phyloP scores from a whole-genome alignment of 1,284 basidiomycete species.

The Neonothopanus nambi region DNA sequence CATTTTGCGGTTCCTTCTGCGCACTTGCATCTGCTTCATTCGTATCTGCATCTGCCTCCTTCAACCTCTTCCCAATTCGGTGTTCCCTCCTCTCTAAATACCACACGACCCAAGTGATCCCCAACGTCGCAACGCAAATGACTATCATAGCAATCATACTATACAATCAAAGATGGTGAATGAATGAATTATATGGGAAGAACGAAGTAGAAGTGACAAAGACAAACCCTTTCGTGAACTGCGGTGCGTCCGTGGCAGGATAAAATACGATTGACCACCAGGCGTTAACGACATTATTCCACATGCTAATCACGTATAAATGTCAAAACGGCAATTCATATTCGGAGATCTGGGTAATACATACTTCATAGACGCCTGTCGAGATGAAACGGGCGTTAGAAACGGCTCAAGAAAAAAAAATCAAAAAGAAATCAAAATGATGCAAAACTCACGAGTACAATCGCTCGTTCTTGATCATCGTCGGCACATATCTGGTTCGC shows the following conservation, averaged over 20 bases:
- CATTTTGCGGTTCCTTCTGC: neutral
- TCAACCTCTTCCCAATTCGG: neutral
- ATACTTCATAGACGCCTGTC: slow-evolving; percentile 9
- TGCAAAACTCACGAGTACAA: slow-evolving; percentile 52
- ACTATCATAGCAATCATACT: slow-evolving; percentile 66
- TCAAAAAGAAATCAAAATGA: neutral
- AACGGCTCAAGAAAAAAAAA: too few relatives aligned
- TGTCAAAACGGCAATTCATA: neutral
- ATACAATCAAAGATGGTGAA: neutral
- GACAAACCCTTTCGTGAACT: slow-evolving; percentile 51
- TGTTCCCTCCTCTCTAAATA: slow-evolving; percentile 50
- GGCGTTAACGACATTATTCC: slow-evolving; percentile 69
- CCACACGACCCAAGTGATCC: slow-evolving; percentile 57
- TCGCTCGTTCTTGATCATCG: slow-evolving; percentile 63
- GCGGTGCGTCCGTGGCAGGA: slow-evolving; percentile 64
- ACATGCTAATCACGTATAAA: slow-evolving; percentile 48
- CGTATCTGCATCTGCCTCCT: neutral
- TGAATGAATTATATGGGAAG: neutral
- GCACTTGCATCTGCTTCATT: neutral
- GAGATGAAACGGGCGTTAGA: neutral
- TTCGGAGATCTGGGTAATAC: too few relatives aligned
- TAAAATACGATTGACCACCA: slow-evolving; percentile 75
- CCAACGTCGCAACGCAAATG: slow-evolving; percentile 53
- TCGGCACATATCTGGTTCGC: slow-evolving; percentile 71
- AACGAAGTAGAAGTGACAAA: neutral